Evolutionary conservation across 2,329 filamentous ascomycete species (phyloP).

Genomic region (Cephalotrichum gorgonifer): DNA sequence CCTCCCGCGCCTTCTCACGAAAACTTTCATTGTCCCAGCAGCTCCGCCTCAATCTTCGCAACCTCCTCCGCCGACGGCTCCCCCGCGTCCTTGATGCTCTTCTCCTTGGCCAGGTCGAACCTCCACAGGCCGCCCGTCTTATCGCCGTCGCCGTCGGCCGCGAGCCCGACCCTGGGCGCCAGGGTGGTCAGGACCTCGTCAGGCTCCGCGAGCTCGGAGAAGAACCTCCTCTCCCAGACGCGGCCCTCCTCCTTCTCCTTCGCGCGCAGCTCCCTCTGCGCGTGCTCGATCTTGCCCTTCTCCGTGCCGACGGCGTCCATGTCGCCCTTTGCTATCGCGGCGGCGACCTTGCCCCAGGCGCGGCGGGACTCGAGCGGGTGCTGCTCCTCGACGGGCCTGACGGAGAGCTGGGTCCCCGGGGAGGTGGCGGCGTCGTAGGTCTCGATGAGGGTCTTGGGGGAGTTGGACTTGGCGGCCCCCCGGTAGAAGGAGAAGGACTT

Average conservation of each 20-base stretch:
- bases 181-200: constrained; percentile 35
- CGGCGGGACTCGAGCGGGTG: constrained; percentile 79
- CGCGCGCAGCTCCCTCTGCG: constrained; percentile 65
- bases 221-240: constrained; percentile 79
- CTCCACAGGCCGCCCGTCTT: constrained; percentile 53
- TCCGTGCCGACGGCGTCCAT: constrained; percentile 70
- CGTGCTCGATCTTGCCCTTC: constrained; percentile 84
- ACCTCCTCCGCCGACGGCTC: constrained; percentile 24
- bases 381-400: constrained; percentile 67
- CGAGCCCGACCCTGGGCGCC: constrained; percentile 34
- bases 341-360: constrained; percentile 80
- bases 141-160: constrained; percentile 41
- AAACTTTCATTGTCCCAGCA: constrained; percentile 22
- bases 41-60: constrained; percentile 32
- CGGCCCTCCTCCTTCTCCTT: constrained; percentile 65
- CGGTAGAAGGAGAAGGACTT: constrained; percentile 71
- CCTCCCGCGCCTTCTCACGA: no score
- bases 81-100: constrained; percentile 19
- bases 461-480: constrained; percentile 41
- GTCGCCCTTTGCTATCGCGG: constrained; percentile 65
- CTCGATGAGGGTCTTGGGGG: constrained; percentile 39
- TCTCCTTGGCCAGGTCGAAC: constrained; percentile 39
- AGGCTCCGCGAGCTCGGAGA: constrained; percentile 39
- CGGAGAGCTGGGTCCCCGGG: constrained; percentile 54
- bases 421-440: constrained; percentile 48